A percentile compares a stretch with the other conserved stretches of the same genome.
phyloP scores from a whole-genome alignment of 164 flowering plant genomes.

The Stephania cephalantha region DNA sequence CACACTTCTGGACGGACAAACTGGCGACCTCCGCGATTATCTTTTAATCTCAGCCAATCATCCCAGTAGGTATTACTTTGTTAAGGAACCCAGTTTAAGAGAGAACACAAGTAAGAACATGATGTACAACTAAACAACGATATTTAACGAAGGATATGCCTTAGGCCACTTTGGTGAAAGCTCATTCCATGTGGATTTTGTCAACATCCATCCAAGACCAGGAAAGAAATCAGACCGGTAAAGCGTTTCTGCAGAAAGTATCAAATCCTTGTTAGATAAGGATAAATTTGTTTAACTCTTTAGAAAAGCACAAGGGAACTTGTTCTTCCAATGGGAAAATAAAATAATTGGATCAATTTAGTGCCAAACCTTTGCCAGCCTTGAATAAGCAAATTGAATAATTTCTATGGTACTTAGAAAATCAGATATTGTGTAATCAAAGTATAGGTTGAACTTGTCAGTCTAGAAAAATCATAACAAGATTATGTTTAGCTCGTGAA shows the following conservation, averaged over 20 bases:
- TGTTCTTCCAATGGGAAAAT: background rate
- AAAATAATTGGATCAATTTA: background rate
- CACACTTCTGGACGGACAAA: constrained; percentile 97
- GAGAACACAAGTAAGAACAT: background rate
- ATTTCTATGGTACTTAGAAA: background rate
- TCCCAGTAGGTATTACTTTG: constrained; percentile 86
- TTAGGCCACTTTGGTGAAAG: constrained; percentile 98
- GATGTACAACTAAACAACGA: constrained; percentile 7
- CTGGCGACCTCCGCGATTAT: constrained; percentile 80
- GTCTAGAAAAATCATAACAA: background rate
- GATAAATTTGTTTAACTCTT: background rate
- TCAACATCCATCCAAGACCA: constrained; percentile 99
- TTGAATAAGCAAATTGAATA: no score
- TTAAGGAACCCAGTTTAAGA: constrained; percentile 39
- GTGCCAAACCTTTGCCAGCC: background rate
- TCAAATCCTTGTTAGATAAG: constrained; percentile 5
- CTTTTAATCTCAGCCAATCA: constrained; percentile 96
- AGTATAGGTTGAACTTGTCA: background rate
- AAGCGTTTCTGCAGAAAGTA: constrained; percentile 58
- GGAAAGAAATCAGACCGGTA: constrained; percentile 98
- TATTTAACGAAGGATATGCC: constrained; percentile 79
- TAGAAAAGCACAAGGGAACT: background rate
- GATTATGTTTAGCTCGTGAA: background rate
- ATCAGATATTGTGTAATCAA: background rate
- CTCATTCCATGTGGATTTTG: constrained; percentile 83